Evolutionary conservation across 192 early-diverging fungal species (phyloP).

Genomic region (Backusella westeae): DNA sequence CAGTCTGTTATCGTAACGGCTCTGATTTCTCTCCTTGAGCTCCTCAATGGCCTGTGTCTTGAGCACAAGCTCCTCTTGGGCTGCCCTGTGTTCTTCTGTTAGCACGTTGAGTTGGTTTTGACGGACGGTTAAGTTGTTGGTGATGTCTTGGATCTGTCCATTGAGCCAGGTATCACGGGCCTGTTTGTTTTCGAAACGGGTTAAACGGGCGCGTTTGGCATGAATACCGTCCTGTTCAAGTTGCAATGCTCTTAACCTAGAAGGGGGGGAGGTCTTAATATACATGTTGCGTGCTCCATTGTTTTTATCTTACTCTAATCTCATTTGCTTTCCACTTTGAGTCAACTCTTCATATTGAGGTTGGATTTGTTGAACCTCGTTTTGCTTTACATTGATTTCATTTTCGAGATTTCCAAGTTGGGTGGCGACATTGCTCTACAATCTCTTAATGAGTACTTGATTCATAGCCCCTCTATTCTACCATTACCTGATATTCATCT

Average conservation of each 20-base stretch:
- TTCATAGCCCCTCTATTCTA: background rate
- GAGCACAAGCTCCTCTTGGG: background rate
- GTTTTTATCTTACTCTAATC: slow-evolving; percentile 55
- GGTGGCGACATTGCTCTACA: slow-evolving; percentile 14
- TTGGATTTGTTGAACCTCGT: slow-evolving; percentile 58
- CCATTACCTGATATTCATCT: slow-evolving; percentile 41
- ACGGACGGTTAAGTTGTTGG: slow-evolving; percentile 48
- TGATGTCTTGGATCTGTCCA: slow-evolving; percentile 67
- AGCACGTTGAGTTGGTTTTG: slow-evolving; percentile 40
- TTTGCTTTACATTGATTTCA: slow-evolving; percentile 62
- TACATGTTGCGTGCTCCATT: background rate
- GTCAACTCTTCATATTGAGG: slow-evolving; percentile 66
- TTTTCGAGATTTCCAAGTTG: slow-evolving; percentile 42
- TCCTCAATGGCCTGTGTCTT: slow-evolving; percentile 15
- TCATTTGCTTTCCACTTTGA: slow-evolving; percentile 54
- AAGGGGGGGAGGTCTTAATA: background rate
- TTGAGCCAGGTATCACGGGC: slow-evolving; percentile 82
- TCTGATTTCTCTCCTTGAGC: background rate
- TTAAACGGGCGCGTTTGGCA: slow-evolving; percentile 83
- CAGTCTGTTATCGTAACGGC: background rate
- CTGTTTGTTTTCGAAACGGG: slow-evolving; percentile 66
- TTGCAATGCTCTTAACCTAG: slow-evolving; percentile 61
- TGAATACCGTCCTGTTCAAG: slow-evolving; percentile 74
- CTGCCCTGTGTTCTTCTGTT: background rate
- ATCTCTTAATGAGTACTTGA: background rate